Conservation (phyloP, 768 basidiomycete genomes). For the Russula sp. region DNA sequence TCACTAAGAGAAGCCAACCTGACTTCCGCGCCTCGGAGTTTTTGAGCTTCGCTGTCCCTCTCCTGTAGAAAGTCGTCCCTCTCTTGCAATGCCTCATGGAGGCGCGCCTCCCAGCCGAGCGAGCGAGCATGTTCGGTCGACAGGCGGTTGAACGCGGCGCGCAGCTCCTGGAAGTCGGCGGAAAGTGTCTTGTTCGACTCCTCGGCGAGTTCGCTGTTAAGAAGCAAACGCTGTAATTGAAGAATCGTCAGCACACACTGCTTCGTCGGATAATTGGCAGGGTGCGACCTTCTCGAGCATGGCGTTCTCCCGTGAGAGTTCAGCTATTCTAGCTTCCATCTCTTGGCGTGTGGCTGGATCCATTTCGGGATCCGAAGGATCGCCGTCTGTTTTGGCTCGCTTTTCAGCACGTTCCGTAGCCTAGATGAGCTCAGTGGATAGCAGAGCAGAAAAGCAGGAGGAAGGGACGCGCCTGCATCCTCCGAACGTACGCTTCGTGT, state of each 20-base stretch:
- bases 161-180: constrained; percentile 69
- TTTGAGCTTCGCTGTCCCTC: constrained; percentile 58
- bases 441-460: not conserved
- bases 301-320: constrained; percentile 48
- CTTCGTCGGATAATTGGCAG: not conserved
- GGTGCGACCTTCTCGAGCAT: constrained; percentile 50
- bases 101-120: constrained; percentile 59
- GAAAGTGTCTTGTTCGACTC: constrained; percentile 66
- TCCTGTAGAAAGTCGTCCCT: constrained; percentile 83
- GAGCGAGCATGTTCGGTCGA: constrained; percentile 63
- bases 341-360: constrained; percentile 22
- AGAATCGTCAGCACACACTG: constrained; percentile 13
- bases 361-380: constrained; percentile 11
- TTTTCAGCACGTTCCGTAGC: constrained; percentile 21
- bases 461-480: constrained; percentile 48
- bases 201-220: constrained; percentile 79
- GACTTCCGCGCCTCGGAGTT: constrained; percentile 61
- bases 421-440: not conserved
- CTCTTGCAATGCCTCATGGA: constrained; percentile 61
- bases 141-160: constrained; percentile 56
- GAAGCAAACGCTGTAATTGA: constrained; percentile 52
- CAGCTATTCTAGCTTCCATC: constrained; percentile 31
- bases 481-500: constrained; percentile 80
- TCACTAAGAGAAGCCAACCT: constrained; percentile 58
- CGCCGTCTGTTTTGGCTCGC: not conserved